A percentile compares a stretch with the other conserved stretches of the same genome.
phyloP scores from a whole-genome alignment of 495 filamentous ascomycete genomes.

The Aspergillus biplanus region DNA sequence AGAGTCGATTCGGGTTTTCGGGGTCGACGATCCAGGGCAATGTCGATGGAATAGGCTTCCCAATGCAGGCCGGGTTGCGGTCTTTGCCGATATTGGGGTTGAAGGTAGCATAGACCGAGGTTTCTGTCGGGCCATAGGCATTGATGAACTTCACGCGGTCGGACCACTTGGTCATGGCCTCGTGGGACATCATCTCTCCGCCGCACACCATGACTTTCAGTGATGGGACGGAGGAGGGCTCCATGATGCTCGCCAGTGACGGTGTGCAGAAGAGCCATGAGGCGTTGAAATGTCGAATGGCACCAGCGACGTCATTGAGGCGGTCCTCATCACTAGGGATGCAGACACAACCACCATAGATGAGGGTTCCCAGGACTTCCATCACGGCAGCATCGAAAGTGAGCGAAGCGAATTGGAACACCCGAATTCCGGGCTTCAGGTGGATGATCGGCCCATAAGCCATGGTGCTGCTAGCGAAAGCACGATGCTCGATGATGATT shows the following conservation, averaged over 20 bases:
- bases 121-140: conserved; percentile 64
- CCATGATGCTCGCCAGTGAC: conserved; percentile 53
- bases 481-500: conserved; percentile 51
- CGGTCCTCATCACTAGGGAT: conserved; percentile 62
- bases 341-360: conserved; percentile 63
- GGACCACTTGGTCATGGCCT: conserved; percentile 59
- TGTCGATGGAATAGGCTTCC: conserved; percentile 39
- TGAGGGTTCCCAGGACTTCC: conserved; percentile 54
- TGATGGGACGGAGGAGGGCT: conserved; percentile 48
- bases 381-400: conserved; percentile 58
- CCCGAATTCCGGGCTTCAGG: conserved; percentile 41
- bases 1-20: conserved; percentile 49
- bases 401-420: conserved; percentile 58
- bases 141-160: conserved; percentile 53
- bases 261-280: conserved; percentile 59
- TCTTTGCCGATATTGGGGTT: conserved; percentile 36
- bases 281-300: conserved; percentile 52
- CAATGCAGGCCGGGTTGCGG: conserved; percentile 49
- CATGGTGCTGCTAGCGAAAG: conserved; percentile 51
- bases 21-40: conserved; percentile 60
- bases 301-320: conserved; percentile 51
- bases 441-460: conserved; percentile 38
- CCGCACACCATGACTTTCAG: conserved; percentile 49
- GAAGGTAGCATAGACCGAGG: conserved; percentile 42
- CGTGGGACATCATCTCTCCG: conserved; percentile 52